These are phyloP conservation scores for Solanum ossicruentum DNA, from an alignment of 257 asterid genomes.

Conservation along the genomic window DNA sequence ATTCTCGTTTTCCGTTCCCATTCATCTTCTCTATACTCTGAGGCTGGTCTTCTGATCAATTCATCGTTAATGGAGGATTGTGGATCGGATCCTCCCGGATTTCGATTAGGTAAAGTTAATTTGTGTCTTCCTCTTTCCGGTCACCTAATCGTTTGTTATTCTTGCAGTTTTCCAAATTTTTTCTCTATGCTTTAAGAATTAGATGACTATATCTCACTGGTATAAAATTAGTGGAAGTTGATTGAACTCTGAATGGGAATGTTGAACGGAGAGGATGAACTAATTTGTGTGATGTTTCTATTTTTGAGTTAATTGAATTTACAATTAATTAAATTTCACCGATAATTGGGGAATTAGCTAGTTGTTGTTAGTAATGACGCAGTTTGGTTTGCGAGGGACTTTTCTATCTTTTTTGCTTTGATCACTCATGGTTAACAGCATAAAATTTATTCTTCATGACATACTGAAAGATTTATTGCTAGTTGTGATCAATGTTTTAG, in stretches of 20 bases:
- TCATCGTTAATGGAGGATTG: constrained; percentile 36
- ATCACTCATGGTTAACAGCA: neutral
- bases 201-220: neutral
- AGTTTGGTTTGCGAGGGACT: neutral
- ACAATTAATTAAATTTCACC: neutral
- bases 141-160: neutral
- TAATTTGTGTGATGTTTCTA: neutral
- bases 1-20: constrained; percentile 5
- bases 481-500: neutral
- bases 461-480: neutral
- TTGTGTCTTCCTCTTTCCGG: neutral
- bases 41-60: constrained; percentile 6
- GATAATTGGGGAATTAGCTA: neutral
- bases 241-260: neutral
- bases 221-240: neutral
- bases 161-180: neutral
- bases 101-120: constrained; percentile 34
- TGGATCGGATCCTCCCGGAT: constrained; percentile 44
- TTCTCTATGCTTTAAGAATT: neutral
- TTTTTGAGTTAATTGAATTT: neutral
- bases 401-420: neutral
- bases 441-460: neutral
- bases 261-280: neutral
- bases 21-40: neutral
- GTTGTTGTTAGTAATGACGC: neutral